phyloP scores from a whole-genome alignment of 345 rosid genomes.

The Acer yangbiense region DNA sequence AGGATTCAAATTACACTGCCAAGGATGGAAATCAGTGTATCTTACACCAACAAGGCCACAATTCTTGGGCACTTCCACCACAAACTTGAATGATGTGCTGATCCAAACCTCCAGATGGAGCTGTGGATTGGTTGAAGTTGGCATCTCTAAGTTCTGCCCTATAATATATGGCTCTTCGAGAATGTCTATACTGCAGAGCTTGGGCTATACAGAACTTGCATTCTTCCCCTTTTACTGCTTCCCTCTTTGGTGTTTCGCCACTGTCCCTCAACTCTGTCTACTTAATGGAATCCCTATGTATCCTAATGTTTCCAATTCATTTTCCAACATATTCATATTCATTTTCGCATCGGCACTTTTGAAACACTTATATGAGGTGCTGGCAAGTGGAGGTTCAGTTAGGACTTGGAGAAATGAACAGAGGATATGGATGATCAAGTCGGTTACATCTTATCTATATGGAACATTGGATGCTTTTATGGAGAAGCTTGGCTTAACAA shows the following conservation, averaged over 20 bases:
- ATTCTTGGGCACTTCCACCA: conserved; percentile 33
- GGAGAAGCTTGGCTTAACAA: conserved; percentile 28
- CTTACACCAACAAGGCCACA: conserved; percentile 35
- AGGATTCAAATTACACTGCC: too few relatives aligned
- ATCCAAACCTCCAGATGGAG: conserved; percentile 45
- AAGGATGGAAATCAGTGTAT: conserved; percentile 10
- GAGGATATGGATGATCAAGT: conserved; percentile 48
- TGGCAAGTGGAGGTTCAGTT: conserved; percentile 26
- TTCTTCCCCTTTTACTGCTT: conserved; percentile 24
- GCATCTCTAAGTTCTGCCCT: conserved; percentile 44
- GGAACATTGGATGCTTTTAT: conserved; percentile 38
- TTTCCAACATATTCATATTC: conserved; percentile 21
- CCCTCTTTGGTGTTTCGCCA: conserved; percentile 38
- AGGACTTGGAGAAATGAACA: conserved; percentile 31
- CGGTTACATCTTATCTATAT: conserved; percentile 25
- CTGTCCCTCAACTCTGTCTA: conserved; percentile 47
- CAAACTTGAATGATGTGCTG: conserved; percentile 28
- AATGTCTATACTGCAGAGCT: conserved; percentile 30
- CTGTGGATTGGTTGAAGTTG: conserved; percentile 31
- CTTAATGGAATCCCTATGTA: conserved; percentile 39
- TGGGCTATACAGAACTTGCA: conserved; percentile 29
- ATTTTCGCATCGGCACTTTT: conserved; percentile 28
- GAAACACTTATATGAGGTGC: conserved; percentile 33
- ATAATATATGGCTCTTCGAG: conserved; percentile 38
- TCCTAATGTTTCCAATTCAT: conserved; percentile 35